Evolutionary conservation across 23 red algal genomes (phyloP).

Genomic region (Gracilaria vermiculophylla): DNA sequence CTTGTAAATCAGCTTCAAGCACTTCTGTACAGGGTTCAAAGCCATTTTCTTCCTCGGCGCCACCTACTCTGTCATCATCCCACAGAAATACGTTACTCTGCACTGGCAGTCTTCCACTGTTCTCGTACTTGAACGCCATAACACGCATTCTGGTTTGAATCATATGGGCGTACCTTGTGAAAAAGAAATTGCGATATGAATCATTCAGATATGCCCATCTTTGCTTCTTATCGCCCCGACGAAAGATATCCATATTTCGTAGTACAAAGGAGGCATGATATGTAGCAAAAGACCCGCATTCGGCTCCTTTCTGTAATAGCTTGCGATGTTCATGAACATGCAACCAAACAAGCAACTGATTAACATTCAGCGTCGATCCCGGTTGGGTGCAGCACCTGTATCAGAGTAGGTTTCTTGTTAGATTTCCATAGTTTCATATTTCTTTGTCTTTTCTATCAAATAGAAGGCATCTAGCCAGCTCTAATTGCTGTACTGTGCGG

Average conservation of each 20-base stretch:
- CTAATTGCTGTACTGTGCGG: neutral
- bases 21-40: too few relatives aligned
- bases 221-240: neutral
- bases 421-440: neutral
- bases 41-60: neutral
- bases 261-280: neutral
- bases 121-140: neutral
- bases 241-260: neutral
- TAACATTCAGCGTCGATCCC: neutral
- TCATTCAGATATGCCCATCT: neutral
- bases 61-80: neutral
- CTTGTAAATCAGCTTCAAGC: too few relatives aligned
- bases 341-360: neutral
- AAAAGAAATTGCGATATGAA: neutral
- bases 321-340: neutral
- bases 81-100: neutral
- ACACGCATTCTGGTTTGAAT: neutral
- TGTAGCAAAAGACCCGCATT: neutral
- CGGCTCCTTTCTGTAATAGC: neutral
- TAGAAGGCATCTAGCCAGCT: neutral
- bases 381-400: neutral
- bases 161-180: neutral
- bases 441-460: neutral
- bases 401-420: neutral
- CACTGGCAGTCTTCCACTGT: neutral